Conservation (phyloP, 208 protist species). For the Sergeia podlipaevii region DNA sequence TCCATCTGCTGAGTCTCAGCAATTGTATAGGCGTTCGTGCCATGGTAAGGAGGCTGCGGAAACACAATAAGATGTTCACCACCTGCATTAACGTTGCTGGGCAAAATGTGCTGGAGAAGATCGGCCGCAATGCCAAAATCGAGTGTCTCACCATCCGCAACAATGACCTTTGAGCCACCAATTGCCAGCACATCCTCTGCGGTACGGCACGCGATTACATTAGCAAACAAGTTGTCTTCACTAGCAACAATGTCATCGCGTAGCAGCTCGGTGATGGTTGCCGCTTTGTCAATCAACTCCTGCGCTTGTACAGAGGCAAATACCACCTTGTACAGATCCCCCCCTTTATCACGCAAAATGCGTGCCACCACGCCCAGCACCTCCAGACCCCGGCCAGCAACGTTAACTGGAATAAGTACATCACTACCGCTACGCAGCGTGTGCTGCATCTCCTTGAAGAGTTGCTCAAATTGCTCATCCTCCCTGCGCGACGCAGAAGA, state of each 20-base stretch:
- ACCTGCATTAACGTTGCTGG: slow-evolving; percentile 9
- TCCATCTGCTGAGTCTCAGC: slow-evolving; percentile 28
- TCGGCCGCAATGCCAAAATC: slow-evolving; percentile 75
- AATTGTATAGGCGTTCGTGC: slow-evolving; percentile 51
- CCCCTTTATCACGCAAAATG: slow-evolving; percentile 66
- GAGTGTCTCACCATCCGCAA: slow-evolving; percentile 73
- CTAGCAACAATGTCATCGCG: slow-evolving; percentile 70
- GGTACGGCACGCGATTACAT: slow-evolving; percentile 72
- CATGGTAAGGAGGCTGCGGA: slow-evolving; percentile 31
- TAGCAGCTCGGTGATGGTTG: slow-evolving; percentile 82
- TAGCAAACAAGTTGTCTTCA: slow-evolving; percentile 65
- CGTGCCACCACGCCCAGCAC: slow-evolving; percentile 68
- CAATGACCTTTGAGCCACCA: slow-evolving; percentile 59
- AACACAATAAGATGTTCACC: slow-evolving; percentile 71
- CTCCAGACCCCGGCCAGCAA: slow-evolving; percentile 70
- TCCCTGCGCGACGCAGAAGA: slow-evolving; percentile 12
- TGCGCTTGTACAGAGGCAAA: slow-evolving; percentile 67
- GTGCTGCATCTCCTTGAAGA: slow-evolving; percentile 77
- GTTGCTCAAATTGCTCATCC: slow-evolving; percentile 65
- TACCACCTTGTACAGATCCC: slow-evolving; percentile 79
- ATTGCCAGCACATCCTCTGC: slow-evolving; percentile 60
- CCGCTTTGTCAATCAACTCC: slow-evolving; percentile 74
- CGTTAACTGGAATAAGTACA: slow-evolving; percentile 79
- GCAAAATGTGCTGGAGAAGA: slow-evolving; percentile 48
- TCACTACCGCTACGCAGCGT: slow-evolving; percentile 82